Evolutionary conservation across 805 yeast species (phyloP).

Genomic region (Wickerhamiella dianesei): DNA sequence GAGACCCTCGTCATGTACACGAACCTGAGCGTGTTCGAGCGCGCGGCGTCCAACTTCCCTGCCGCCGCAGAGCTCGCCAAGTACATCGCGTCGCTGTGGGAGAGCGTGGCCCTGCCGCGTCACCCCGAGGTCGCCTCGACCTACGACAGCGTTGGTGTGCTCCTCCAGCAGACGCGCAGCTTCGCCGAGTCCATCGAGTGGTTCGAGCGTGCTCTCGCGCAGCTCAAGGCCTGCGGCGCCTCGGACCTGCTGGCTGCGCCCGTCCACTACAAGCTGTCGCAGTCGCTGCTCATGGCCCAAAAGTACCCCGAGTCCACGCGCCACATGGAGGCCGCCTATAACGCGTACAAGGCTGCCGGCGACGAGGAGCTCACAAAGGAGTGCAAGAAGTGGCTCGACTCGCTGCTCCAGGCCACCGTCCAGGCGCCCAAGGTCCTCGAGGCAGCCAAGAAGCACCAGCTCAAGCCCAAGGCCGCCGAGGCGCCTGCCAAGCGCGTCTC

Average conservation of each 20-base stretch:
- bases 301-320: conserved; percentile 45
- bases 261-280: conserved; percentile 56
- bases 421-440: conserved; percentile 17
- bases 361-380: conserved; percentile 70
- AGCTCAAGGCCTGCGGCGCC: conserved; percentile 38
- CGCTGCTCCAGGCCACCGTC: conserved; percentile 38
- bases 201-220: conserved; percentile 38
- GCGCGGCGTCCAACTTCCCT: conserved; percentile 40
- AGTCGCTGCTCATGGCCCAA: conserved; percentile 38
- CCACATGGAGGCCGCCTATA: conserved; percentile 42
- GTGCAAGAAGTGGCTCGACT: conserved; percentile 48
- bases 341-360: conserved; percentile 39
- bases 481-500: conserved; percentile 31
- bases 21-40: conserved; percentile 64
- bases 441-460: conserved; percentile 3
- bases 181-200: conserved; percentile 37
- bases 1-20: conserved; percentile 59
- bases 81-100: conserved; percentile 48
- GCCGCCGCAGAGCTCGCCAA: conserved; percentile 51
- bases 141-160: conserved; percentile 44
- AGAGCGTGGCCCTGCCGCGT: conserved; percentile 28
- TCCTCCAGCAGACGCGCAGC: conserved; percentile 37
- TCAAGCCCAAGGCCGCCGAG: conserved; percentile 12
- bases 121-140: conserved; percentile 64
- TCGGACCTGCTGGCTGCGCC: conserved; percentile 49